Evolutionary conservation across 2,329 filamentous ascomycete species (phyloP).

Genomic region (Paecilomyces formosus): DNA sequence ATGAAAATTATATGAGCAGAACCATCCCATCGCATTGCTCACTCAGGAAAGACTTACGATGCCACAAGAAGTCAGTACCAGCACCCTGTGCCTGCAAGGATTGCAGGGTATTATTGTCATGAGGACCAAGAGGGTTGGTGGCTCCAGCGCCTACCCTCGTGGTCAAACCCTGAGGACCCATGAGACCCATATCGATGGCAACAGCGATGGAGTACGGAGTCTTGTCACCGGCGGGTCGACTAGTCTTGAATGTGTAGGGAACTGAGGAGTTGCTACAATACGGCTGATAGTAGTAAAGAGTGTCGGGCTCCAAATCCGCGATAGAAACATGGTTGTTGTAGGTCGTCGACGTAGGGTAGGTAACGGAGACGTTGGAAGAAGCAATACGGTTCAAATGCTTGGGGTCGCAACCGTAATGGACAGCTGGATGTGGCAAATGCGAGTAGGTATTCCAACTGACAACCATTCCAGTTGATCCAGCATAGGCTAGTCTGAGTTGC

Average conservation of each 20-base stretch:
- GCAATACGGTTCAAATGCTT: conserved; percentile 14
- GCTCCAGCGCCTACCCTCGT: conserved; percentile 5
- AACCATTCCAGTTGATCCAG: conserved; percentile 10
- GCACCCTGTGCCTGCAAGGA: conserved; percentile 1
- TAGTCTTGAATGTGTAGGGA: conserved; percentile 14
- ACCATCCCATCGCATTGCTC: neutral
- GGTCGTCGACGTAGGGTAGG: conserved; percentile 24
- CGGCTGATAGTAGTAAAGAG: conserved; percentile 16
- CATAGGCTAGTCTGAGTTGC: conserved; percentile 11
- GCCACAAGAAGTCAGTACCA: conserved; percentile 9
- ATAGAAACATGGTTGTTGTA: conserved; percentile 22
- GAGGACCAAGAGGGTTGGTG: conserved; percentile 1
- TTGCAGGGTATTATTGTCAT: conserved; percentile 8
- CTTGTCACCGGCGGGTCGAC: conserved; percentile 10
- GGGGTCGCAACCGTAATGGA: conserved; percentile 18
- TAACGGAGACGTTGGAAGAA: conserved; percentile 18
- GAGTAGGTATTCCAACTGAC: conserved; percentile 27
- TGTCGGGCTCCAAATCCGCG: conserved; percentile 12
- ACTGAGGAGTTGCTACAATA: conserved; percentile 5
- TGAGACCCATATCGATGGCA: conserved; percentile 8
- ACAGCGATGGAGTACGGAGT: conserved; percentile 14
- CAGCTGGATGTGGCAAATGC: conserved; percentile 18
- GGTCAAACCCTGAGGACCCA: conserved; percentile 8
- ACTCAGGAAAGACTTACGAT: conserved; percentile 2
- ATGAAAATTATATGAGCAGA: neutral